Evolutionary conservation across 2,329 filamentous ascomycete genomes (phyloP), one percentile per base, ranked within the genome.

Genomic region (Fusarium begoniae): DNA sequence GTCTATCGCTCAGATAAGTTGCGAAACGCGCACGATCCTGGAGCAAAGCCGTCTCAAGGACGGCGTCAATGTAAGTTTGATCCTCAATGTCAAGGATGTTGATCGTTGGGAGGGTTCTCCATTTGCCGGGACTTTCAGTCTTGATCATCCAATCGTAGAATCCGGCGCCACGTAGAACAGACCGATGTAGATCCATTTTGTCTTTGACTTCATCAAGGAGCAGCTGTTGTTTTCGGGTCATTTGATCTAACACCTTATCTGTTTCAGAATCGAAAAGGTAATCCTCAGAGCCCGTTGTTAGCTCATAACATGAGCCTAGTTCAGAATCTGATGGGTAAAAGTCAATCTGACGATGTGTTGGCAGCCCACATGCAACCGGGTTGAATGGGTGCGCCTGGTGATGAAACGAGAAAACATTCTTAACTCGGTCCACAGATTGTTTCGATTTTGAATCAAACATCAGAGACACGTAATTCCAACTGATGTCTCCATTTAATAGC

Each of bases 181-280:
- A 67, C 10, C 67, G 63, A n/a, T 75, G 69, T 3, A 73, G 62
- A 30, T 11, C 54, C 70, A 69, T 71, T 2, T 28, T 44, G 12
- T 63, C 55, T 1, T 57, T 26, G 15, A 69, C 26, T 6, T 37
- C 1, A 3, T 26, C 26, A 7, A 45, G 3, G 1, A 38, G 26
- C 6, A 10, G 8, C 24, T 26, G 17, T 14, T 59, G 20, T 3
- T 30, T 8, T 2, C 2, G 1, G 1, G 1, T 37, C n/a, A 43
- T 10, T 2, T 60, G 2, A 6, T 50, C 11, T 3, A 10, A 2
- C 3, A 64, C 0, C 2, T 1, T 3, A 1, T 28, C 18, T 7
- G 30, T 35, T 9, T 17, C 2, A 15, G 2, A 3, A 26, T 3
- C 32, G 32, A 15, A 35, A 35, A 35, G 32, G 32, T 35, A 35